Conservation (phyloP, 2,329 filamentous ascomycete genomes). For the Neopestalotiopsis sp. region DNA sequence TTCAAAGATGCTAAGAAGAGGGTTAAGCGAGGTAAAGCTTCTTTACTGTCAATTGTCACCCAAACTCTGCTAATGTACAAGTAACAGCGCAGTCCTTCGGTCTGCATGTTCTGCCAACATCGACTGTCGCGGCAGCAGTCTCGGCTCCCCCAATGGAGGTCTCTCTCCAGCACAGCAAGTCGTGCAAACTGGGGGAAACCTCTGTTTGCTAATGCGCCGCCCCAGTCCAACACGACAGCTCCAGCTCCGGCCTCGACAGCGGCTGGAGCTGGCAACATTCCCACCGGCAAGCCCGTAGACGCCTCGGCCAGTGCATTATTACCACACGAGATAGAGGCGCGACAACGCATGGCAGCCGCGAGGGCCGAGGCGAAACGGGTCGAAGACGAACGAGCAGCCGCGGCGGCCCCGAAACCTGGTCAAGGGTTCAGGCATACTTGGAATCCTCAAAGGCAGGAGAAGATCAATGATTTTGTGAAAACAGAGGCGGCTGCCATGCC, state of each 20-base stretch:
- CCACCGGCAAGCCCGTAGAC: background rate
- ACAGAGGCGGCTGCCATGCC: background rate
- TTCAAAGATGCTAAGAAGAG: slow-evolving; percentile 36
- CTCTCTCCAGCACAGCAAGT: slow-evolving; percentile 24
- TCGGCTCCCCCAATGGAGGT: slow-evolving; percentile 19
- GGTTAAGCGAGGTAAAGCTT: slow-evolving; percentile 30
- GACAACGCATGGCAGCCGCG: slow-evolving; percentile 8
- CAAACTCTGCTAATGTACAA: background rate
- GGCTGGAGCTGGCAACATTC: background rate
- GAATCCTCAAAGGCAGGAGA: slow-evolving; percentile 6
- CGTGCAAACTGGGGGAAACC: slow-evolving; percentile 25
- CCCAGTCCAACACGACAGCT: slow-evolving; percentile 15
- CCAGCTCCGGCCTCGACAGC: slow-evolving; percentile 18
- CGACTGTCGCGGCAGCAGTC: slow-evolving; percentile 27
- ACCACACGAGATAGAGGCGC: slow-evolving; percentile 20
- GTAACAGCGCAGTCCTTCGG: slow-evolving; percentile 32
- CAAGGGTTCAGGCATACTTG: slow-evolving; percentile 1
- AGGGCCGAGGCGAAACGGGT: background rate
- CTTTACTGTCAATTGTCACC: background rate
- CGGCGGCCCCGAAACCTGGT: background rate
- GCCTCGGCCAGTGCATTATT: background rate
- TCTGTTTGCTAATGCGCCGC: slow-evolving; percentile 9
- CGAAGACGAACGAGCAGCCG: background rate
- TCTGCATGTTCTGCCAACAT: slow-evolving; percentile 36
- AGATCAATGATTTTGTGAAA: background rate